Evolutionary conservation across 192 early-diverging fungal genomes (phyloP).

Genomic region (Funneliformis mosseae): DNA sequence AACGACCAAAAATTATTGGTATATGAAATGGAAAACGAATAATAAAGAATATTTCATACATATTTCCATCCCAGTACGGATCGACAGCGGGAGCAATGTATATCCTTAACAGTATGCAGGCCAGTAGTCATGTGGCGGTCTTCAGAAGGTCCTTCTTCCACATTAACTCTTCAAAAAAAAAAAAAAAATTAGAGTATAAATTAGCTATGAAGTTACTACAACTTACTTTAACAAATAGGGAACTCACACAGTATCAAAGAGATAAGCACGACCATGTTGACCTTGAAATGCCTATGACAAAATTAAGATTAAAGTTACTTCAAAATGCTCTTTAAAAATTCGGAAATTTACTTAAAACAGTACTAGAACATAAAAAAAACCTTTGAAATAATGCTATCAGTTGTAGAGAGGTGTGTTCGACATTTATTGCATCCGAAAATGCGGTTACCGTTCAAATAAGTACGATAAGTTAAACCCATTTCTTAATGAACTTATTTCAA

Average conservation of each 20-base stretch:
- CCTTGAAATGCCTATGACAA: slow-evolving; percentile 60
- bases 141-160: slow-evolving; percentile 54
- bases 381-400: slow-evolving; percentile 51
- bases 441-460: slow-evolving; percentile 46
- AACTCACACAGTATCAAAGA: slow-evolving; percentile 63
- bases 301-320: not conserved
- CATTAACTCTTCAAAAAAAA: slow-evolving; percentile 51
- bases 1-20: slow-evolving; percentile 25
- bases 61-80: slow-evolving; percentile 67
- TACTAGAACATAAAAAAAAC: slow-evolving; percentile 37
- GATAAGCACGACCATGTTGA: slow-evolving; percentile 64
- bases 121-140: slow-evolving; percentile 75
- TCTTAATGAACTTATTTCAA: not conserved
- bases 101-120: slow-evolving; percentile 68
- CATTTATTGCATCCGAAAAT: slow-evolving; percentile 53
- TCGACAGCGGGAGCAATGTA: slow-evolving; percentile 60
- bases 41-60: slow-evolving; percentile 39
- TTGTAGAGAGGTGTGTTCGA: slow-evolving; percentile 55
- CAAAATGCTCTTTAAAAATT: slow-evolving; percentile 2
- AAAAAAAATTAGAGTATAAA: slow-evolving; percentile 18
- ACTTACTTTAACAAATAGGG: not conserved
- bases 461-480: slow-evolving; percentile 58
- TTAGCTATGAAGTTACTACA: not conserved
- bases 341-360: not conserved
- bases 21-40: not conserved